Evolutionary conservation across 2,329 filamentous ascomycete species (phyloP).

Genomic region (Sclerotinia nivalis): DNA sequence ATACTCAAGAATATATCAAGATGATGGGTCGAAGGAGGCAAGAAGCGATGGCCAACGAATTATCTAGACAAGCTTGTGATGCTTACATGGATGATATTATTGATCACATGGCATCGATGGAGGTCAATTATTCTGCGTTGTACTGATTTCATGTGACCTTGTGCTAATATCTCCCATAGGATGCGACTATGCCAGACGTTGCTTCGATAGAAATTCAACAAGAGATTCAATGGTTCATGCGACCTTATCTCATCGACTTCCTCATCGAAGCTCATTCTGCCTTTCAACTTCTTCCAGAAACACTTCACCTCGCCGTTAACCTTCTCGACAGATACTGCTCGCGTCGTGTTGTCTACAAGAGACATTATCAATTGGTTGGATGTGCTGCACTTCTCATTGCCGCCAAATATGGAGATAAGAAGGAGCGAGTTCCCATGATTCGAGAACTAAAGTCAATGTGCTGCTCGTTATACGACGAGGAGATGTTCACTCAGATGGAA

Average conservation of each 20-base stretch:
- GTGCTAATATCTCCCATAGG: slow-evolving; percentile 48
- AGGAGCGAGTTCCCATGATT: slow-evolving; percentile 97
- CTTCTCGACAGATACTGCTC: slow-evolving; percentile 97
- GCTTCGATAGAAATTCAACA: slow-evolving; percentile 98
- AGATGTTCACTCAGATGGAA: slow-evolving; percentile 99
- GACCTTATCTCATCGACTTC: slow-evolving; percentile 96
- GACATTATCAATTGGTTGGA: slow-evolving; percentile 96
- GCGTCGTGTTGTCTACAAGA: slow-evolving; percentile 96
- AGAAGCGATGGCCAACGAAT: slow-evolving; percentile 83
- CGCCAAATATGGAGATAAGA: slow-evolving; percentile 98
- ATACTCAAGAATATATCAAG: slow-evolving; percentile 71
- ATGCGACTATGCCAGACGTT: slow-evolving; percentile 90
- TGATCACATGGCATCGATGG: slow-evolving; percentile 93
- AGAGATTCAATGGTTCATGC: slow-evolving; percentile 99
- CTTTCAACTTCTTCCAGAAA: slow-evolving; percentile 91
- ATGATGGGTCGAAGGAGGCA: slow-evolving; percentile 80
- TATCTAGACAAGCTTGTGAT: slow-evolving; percentile 80
- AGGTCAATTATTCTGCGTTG: slow-evolving; percentile 50
- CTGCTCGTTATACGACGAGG: slow-evolving; percentile 95
- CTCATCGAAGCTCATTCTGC: slow-evolving; percentile 95
- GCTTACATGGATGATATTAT: slow-evolving; percentile 95
- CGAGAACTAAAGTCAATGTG: slow-evolving; percentile 98
- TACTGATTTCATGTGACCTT: slow-evolving; percentile 10
- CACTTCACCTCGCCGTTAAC: slow-evolving; percentile 94
- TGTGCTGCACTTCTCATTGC: slow-evolving; percentile 95